Conservation (phyloP, 306 rosid genomes). For the Casuarina cunninghamiana region DNA sequence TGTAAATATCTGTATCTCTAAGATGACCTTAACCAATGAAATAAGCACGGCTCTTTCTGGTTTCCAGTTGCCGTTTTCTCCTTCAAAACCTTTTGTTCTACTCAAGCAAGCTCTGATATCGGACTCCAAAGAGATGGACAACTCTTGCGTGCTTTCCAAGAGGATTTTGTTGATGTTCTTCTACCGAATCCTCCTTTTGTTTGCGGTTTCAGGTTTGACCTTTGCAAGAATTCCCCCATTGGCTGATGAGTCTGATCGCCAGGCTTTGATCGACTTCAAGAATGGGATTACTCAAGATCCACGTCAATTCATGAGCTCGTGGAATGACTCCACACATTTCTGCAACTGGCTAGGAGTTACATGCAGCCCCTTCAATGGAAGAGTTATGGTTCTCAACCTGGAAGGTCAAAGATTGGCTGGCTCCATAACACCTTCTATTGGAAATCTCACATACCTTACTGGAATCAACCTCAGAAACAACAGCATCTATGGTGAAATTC, state of each 20-base stretch:
- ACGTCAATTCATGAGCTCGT: slow-evolving; percentile 31
- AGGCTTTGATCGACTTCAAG: slow-evolving; percentile 42
- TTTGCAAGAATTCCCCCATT: neutral
- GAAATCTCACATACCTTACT: slow-evolving; percentile 44
- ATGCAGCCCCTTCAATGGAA: slow-evolving; percentile 30
- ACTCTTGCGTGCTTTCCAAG: neutral
- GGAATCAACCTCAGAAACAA: slow-evolving; percentile 17
- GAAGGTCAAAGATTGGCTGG: slow-evolving; percentile 20
- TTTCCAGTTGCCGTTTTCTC: too few relatives aligned
- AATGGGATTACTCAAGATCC: slow-evolving; percentile 29
- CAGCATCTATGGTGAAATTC: slow-evolving; percentile 35
- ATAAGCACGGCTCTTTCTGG: too few relatives aligned
- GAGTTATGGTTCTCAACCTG: slow-evolving; percentile 27
- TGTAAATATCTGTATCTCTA: too few relatives aligned
- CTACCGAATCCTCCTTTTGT: slow-evolving; percentile 10
- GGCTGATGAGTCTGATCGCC: slow-evolving; percentile 31
- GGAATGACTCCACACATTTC: slow-evolving; percentile 43
- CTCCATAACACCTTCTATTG: slow-evolving; percentile 35
- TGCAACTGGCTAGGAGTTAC: slow-evolving; percentile 47
- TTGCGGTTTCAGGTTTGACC: slow-evolving; percentile 9
- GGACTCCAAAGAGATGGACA: too few relatives aligned
- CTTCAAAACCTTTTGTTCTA: too few relatives aligned
- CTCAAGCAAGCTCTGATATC: too few relatives aligned
- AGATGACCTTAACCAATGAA: too few relatives aligned
- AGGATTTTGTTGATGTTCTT: neutral